These are phyloP conservation scores for Penicillium sp. DNA, from an alignment of 2,329 filamentous ascomycete genomes.

Conservation along the genomic window DNA sequence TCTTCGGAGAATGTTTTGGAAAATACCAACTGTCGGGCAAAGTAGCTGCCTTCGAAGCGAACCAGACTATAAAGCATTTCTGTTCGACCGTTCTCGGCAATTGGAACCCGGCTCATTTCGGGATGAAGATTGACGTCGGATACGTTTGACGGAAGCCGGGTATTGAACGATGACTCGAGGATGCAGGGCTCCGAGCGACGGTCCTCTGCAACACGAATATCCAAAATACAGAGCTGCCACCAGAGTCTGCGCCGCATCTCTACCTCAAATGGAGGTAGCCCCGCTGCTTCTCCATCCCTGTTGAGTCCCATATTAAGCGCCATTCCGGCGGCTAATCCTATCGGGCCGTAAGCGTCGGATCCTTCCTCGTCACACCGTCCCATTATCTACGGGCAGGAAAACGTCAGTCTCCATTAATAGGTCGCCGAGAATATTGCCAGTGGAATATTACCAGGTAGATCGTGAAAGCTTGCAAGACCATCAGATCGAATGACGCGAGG, in stretches of 20 bases:
- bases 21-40: constrained; percentile 29
- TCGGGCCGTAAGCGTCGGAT: constrained; percentile 15
- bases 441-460: constrained; percentile 27
- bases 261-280: constrained; percentile 22
- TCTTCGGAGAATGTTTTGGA: constrained; percentile 24
- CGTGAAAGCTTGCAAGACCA: constrained; percentile 26
- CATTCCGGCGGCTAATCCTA: constrained; percentile 19
- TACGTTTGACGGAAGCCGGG: constrained; percentile 21
- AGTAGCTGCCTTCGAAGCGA: constrained; percentile 26
- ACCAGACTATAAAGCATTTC: constrained; percentile 33
- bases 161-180: constrained; percentile 19
- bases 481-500: constrained; percentile 21
- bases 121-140: constrained; percentile 22
- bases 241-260: constrained; percentile 30
- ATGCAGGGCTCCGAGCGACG: constrained; percentile 19
- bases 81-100: constrained; percentile 15
- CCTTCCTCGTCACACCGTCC: constrained; percentile 22
- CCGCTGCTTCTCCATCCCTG: constrained; percentile 11
- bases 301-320: constrained; percentile 24
- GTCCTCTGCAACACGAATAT: constrained; percentile 25
- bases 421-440: fast-evolving
- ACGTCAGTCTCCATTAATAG: neutral
- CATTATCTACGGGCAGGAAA: constrained; percentile 17
- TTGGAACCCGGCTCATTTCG: constrained; percentile 14
- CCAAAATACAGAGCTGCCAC: constrained; percentile 31